Conservation (phyloP, 495 filamentous ascomycete species). For the Talaromyces stipitatus region DNA sequence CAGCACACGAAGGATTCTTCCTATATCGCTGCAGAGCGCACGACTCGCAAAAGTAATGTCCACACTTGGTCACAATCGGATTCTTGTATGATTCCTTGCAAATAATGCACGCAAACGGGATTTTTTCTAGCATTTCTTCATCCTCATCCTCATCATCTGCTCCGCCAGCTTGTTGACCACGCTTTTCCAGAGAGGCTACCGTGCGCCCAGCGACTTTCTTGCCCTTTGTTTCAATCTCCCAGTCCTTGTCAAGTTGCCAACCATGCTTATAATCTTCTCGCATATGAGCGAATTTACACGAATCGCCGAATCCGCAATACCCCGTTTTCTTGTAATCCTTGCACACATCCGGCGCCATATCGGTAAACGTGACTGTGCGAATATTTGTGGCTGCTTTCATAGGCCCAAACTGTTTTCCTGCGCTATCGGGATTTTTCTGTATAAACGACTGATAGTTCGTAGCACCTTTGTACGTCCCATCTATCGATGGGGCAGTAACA, state of each 20-base stretch:
- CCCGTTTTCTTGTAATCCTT: conserved; percentile 93
- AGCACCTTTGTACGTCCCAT: conserved; percentile 72
- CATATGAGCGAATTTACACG: conserved; percentile 82
- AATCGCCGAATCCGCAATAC: conserved; percentile 66
- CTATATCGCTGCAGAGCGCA: conserved; percentile 82
- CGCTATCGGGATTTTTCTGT: conserved; percentile 75
- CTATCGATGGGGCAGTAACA: conserved; percentile 21
- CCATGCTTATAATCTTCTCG: conserved; percentile 87
- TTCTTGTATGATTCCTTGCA: conserved; percentile 74
- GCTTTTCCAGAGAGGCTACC: conserved; percentile 46
- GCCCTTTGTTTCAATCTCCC: conserved; percentile 77
- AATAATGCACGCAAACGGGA: conserved; percentile 94
- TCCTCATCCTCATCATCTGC: conserved; percentile 61
- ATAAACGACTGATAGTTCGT: conserved; percentile 68
- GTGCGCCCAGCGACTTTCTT: conserved; percentile 58
- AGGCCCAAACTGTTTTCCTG: conserved; percentile 65
- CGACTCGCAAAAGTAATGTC: conserved; percentile 90
- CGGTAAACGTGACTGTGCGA: conserved; percentile 80
- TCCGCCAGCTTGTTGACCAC: conserved; percentile 33
- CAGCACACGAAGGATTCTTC: conserved; percentile 75
- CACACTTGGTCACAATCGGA: conserved; percentile 82
- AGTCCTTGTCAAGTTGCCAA: conserved; percentile 91
- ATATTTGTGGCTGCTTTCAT: conserved; percentile 86
- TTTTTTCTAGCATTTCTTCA: conserved; percentile 71
- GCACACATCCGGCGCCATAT: conserved; percentile 90